Conservation (phyloP, 1,284 basidiomycete genomes). For the Polyporus tsugae region DNA sequence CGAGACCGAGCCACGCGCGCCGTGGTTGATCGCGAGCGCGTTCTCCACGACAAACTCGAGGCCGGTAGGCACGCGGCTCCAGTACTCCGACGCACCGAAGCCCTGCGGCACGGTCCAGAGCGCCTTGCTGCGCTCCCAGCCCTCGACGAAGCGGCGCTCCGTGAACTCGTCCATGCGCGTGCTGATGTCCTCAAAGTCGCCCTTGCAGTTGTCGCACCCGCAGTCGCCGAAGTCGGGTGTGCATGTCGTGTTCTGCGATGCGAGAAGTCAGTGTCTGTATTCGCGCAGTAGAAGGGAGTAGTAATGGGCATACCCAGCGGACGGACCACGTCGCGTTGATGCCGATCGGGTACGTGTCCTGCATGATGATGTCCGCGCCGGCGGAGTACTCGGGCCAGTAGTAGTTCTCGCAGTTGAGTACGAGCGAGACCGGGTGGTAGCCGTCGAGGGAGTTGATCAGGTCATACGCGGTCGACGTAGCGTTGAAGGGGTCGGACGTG, state of each 20-base stretch:
- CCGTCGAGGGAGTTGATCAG: conserved; percentile 74
- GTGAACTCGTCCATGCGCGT: conserved; percentile 69
- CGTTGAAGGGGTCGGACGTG: conserved; percentile 68
- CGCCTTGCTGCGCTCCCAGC: conserved; percentile 69
- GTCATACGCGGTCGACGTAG: conserved; percentile 63
- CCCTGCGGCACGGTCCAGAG: conserved; percentile 83
- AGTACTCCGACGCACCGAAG: conserved; percentile 71
- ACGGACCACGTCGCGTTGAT: conserved; percentile 75
- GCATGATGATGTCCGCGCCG: conserved; percentile 70
- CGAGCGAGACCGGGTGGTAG: conserved; percentile 79
- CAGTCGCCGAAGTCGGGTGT: conserved; percentile 73
- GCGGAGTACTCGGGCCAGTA: conserved; percentile 64
- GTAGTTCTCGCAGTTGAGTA: conserved; percentile 79
- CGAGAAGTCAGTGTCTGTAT: neutral
- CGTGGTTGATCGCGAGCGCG: conserved; percentile 75
- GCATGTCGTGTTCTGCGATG: conserved; percentile 52
- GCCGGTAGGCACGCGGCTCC: conserved; percentile 71
- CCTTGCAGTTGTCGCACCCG: conserved; percentile 65
- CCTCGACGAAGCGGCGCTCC: conserved; percentile 62
- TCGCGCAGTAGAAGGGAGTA: neutral
- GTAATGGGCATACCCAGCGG: conserved; percentile 44
- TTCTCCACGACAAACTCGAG: conserved; percentile 72
- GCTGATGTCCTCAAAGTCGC: conserved; percentile 67
- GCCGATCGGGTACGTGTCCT: conserved; percentile 66
- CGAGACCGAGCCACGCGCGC: conserved; percentile 69